Percentiles rank a stretch among this genome's conserved stretches.
These are phyloP conservation scores for Spergularia azorica DNA, from an alignment of 179 eudicot species.

Conservation along the genomic window DNA sequence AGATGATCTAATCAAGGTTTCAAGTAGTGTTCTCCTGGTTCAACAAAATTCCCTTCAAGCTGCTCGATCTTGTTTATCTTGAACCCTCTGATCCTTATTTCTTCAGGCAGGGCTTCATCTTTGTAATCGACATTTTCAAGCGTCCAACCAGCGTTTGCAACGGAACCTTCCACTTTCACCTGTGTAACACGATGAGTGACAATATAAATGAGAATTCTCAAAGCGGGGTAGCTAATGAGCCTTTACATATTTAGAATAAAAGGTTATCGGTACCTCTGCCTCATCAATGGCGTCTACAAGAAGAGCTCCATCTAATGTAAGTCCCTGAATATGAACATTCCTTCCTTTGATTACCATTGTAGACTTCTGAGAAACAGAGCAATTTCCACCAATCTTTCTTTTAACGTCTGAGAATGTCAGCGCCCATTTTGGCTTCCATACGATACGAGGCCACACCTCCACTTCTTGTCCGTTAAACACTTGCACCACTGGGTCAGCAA, in stretches of 20 bases:
- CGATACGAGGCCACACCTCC: slow-evolving; percentile 88
- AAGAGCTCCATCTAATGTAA: slow-evolving; percentile 86
- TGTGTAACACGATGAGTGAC: slow-evolving; percentile 14
- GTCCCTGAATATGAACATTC: slow-evolving; percentile 60
- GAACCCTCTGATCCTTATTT: slow-evolving; percentile 85
- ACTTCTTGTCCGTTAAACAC: slow-evolving; percentile 92
- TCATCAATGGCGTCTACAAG: slow-evolving; percentile 61
- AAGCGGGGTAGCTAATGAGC: too few relatives aligned
- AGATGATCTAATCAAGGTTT: slow-evolving; percentile 49
- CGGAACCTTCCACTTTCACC: slow-evolving; percentile 77
- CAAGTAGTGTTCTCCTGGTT: slow-evolving; percentile 66
- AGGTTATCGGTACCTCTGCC: slow-evolving; percentile 68
- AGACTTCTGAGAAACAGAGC: slow-evolving; percentile 68
- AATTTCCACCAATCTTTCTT: slow-evolving; percentile 61
- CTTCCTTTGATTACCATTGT: slow-evolving; percentile 79
- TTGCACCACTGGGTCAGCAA: slow-evolving; percentile 59
- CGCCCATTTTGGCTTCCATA: slow-evolving; percentile 96
- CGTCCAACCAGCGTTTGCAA: slow-evolving; percentile 80
- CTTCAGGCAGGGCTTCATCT: slow-evolving; percentile 71
- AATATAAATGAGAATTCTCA: not conserved
- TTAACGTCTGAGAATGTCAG: slow-evolving; percentile 69
- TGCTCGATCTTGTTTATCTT: slow-evolving; percentile 76
- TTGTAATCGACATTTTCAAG: slow-evolving; percentile 70
- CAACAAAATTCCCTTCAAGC: slow-evolving; percentile 59
- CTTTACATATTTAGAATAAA: not conserved